These are phyloP conservation scores for Aspergillus tubingensis DNA, from an alignment of 2,329 filamentous ascomycete genomes.

Conservation along the genomic window DNA sequence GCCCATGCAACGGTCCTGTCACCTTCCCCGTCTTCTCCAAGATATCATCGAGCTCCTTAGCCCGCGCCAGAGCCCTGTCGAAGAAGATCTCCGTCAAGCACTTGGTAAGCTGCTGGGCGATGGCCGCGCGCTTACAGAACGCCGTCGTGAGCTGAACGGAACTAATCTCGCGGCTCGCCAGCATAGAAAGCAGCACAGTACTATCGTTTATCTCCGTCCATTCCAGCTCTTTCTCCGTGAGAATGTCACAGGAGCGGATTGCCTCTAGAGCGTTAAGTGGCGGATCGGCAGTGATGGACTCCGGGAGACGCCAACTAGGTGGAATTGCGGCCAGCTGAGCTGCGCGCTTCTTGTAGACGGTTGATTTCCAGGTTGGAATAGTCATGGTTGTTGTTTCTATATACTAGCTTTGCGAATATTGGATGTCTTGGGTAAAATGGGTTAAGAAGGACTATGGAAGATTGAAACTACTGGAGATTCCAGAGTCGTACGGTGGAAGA, in stretches of 20 bases:
- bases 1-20: constrained; percentile 67
- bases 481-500: neutral
- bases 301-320: constrained; percentile 24
- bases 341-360: constrained; percentile 22
- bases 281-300: constrained; percentile 3
- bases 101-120: constrained; percentile 24
- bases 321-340: constrained; percentile 25
- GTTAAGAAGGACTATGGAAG: neutral
- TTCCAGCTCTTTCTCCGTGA: constrained; percentile 21
- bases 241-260: constrained; percentile 24
- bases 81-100: constrained; percentile 49
- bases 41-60: constrained; percentile 54
- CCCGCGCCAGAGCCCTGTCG: constrained; percentile 53
- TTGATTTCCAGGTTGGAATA: constrained; percentile 23
- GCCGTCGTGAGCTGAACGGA: constrained; percentile 22
- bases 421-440: neutral
- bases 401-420: neutral
- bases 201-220: constrained; percentile 28
- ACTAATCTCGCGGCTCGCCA: constrained; percentile 14
- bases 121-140: constrained; percentile 24
- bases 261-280: constrained; percentile 17
- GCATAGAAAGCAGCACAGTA: constrained; percentile 15
- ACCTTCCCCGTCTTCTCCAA: constrained; percentile 50
- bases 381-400: neutral
- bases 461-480: too few relatives aligned